Percentiles rank a stretch among this genome's conserved stretches.
phyloP scores from a whole-genome alignment of 179 eudicot species.

The Gypsophila paniculata region DNA sequence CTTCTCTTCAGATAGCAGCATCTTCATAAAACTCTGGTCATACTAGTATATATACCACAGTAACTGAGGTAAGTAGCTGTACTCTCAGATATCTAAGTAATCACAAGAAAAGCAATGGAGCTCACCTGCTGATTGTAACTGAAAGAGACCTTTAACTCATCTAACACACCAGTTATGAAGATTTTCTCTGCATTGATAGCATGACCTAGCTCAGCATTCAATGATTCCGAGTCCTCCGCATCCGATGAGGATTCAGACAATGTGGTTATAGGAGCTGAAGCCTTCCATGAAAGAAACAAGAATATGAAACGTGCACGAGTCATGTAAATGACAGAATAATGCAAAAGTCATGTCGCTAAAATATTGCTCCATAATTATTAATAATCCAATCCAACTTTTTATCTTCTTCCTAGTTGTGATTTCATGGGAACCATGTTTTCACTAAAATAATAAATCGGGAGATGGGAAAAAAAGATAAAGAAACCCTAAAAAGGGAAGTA shows the following conservation, averaged over 20 bases:
- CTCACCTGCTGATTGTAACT: conserved; percentile 59
- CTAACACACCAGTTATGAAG: conserved; percentile 79
- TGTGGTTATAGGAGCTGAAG: conserved; percentile 67
- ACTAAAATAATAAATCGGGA: too few relatives aligned
- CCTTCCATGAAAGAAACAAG: conserved; percentile 38
- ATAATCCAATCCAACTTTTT: too few relatives aligned
- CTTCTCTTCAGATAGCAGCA: conserved; percentile 78
- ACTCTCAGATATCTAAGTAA: background rate
- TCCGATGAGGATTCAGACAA: conserved; percentile 81
- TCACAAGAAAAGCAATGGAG: background rate
- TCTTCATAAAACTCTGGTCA: conserved; percentile 50
- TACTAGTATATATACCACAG: conserved; percentile 30
- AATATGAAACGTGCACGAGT: background rate
- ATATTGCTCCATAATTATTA: too few relatives aligned
- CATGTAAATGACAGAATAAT: background rate
- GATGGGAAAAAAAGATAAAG: too few relatives aligned
- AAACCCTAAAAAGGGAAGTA: too few relatives aligned
- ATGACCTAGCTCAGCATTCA: conserved; percentile 34
- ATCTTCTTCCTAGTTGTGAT: too few relatives aligned
- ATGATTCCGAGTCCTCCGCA: conserved; percentile 57
- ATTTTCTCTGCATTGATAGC: conserved; percentile 53
- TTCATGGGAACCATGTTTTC: too few relatives aligned
- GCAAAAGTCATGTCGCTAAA: conserved; percentile 4
- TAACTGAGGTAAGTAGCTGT: conserved; percentile 8
- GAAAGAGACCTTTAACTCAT: conserved; percentile 79